phyloP scores from a whole-genome alignment of 2,329 filamentous ascomycete genomes.

The Alternaria gansuensis region DNA sequence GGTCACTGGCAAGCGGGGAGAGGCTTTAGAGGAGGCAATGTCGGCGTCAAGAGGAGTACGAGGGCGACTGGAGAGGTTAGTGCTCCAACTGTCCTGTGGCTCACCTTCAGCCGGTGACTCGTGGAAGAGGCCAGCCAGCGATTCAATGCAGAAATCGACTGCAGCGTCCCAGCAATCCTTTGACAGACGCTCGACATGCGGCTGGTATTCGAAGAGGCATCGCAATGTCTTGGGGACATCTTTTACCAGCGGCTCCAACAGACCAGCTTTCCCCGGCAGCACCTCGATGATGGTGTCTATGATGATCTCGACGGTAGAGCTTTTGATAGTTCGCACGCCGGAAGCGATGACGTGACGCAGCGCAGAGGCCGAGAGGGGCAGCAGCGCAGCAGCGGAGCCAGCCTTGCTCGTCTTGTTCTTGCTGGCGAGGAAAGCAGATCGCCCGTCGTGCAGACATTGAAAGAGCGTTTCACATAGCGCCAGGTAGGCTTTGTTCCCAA shows the following conservation, averaged over 20 bases:
- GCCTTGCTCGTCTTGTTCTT: conserved; percentile 52
- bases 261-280: conserved; percentile 69
- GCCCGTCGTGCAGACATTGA: conserved; percentile 72
- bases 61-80: conserved; percentile 40
- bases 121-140: conserved; percentile 57
- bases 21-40: conserved; percentile 34
- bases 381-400: conserved; percentile 54
- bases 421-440: conserved; percentile 66
- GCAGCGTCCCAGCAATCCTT: conserved; percentile 72
- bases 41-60: conserved; percentile 47
- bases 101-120: conserved; percentile 33
- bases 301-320: conserved; percentile 79
- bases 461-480: conserved; percentile 84
- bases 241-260: conserved; percentile 73
- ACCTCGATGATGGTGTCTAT: conserved; percentile 83
- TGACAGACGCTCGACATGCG: conserved; percentile 82
- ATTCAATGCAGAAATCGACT: conserved; percentile 74
- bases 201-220: conserved; percentile 73
- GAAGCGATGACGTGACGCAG: conserved; percentile 76
- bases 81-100: conserved; percentile 42
- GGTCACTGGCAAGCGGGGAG: conserved; percentile 33
- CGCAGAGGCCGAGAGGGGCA: conserved; percentile 74
- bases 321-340: conserved; percentile 72
- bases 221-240: conserved; percentile 82
- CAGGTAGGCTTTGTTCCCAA: conserved; percentile 82